Conservation (phyloP, 2,329 filamentous ascomycete genomes). For the Colletotrichum melonis region DNA sequence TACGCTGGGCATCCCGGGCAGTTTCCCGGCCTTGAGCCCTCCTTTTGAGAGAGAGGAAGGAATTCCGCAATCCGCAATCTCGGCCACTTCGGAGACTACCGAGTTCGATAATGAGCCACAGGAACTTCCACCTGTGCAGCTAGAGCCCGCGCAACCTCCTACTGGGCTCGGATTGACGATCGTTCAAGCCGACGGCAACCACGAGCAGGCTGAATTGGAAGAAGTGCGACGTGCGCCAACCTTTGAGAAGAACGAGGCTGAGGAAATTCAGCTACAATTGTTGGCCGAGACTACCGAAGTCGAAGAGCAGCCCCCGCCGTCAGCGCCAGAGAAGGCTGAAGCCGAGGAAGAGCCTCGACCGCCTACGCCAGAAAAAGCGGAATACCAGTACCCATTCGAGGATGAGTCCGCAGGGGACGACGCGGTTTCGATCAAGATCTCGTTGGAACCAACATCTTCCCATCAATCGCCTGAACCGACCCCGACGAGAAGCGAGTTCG, state of each 20-base stretch:
- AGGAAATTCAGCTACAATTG: not conserved
- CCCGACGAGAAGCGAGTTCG: constrained; percentile 41
- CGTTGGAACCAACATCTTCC: constrained; percentile 49
- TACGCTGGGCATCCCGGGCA: constrained; percentile 73
- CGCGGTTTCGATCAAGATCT: constrained; percentile 52
- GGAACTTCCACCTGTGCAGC: constrained; percentile 60
- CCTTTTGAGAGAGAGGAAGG: constrained; percentile 56
- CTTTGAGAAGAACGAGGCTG: not conserved
- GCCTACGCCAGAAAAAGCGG: constrained; percentile 42
- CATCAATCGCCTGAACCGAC: constrained; percentile 40
- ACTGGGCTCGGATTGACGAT: constrained; percentile 33
- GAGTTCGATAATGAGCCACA: constrained; percentile 82
- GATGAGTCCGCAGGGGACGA: constrained; percentile 53
- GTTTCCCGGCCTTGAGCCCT: constrained; percentile 61
- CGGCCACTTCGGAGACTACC: constrained; percentile 70
- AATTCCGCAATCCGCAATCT: constrained; percentile 68
- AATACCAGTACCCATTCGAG: constrained; percentile 64
- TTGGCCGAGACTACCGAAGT: not conserved
- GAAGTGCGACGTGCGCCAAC: constrained; percentile 33
- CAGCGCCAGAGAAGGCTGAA: constrained; percentile 2
- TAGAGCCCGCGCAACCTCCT: constrained; percentile 38
- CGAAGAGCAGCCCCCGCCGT: not conserved
- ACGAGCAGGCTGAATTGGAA: constrained; percentile 26
- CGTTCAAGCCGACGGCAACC: constrained; percentile 20
- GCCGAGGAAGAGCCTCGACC: constrained; percentile 37